These are phyloP conservation scores for Nemania diffusa DNA, from an alignment of 2,329 filamentous ascomycete species.

Conservation along the genomic window DNA sequence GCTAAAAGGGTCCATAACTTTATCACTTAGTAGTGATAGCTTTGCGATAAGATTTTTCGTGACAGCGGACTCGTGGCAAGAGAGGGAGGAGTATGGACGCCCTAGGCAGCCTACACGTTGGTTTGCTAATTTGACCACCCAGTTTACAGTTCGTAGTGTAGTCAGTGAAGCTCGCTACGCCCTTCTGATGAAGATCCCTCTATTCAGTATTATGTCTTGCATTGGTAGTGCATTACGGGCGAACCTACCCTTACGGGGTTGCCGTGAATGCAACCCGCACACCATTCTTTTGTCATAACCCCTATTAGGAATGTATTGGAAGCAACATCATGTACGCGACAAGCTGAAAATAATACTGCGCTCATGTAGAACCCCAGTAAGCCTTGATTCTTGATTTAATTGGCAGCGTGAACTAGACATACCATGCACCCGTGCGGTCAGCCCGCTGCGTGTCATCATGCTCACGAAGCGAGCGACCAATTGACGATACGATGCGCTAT, in stretches of 20 bases:
- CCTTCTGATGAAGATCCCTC: neutral
- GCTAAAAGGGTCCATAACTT: slow-evolving; percentile 7
- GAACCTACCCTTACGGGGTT: neutral
- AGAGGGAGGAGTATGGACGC: neutral
- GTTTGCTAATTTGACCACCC: neutral
- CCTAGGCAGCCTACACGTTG: neutral
- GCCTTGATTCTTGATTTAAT: neutral
- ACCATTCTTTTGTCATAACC: neutral
- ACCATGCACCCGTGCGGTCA: neutral
- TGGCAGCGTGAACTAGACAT: neutral
- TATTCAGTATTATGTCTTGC: neutral
- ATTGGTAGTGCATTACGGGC: neutral
- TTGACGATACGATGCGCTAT: neutral
- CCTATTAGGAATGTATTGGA: neutral
- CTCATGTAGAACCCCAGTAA: neutral
- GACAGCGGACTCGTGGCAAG: neutral
- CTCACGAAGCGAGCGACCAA: neutral
- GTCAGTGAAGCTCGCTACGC: neutral
- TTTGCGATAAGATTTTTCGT: neutral
- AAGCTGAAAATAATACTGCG: slow-evolving; percentile 1
- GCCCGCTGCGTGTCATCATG: neutral
- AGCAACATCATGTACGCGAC: neutral
- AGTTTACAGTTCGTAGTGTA: neutral
- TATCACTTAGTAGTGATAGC: neutral
- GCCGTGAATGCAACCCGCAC: neutral